These are phyloP conservation scores for Inonotus hispidus DNA, from an alignment of 1,284 basidiomycete genomes.

Conservation along the genomic window DNA sequence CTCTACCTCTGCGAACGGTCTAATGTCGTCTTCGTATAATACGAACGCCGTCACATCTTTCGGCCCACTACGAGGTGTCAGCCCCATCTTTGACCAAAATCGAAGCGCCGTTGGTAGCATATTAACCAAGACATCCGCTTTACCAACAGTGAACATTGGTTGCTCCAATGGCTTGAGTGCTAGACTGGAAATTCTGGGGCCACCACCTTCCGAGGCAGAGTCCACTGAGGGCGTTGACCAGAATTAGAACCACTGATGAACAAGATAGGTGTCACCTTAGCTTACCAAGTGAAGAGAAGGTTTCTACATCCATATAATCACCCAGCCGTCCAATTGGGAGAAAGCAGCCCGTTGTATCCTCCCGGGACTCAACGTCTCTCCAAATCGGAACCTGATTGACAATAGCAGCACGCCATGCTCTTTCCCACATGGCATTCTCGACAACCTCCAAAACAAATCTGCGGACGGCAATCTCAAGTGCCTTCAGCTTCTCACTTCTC, in stretches of 20 bases:
- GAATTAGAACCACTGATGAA: slow-evolving; percentile 19
- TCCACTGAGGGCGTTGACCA: not conserved
- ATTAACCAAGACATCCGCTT: slow-evolving; percentile 58
- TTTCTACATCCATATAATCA: not conserved
- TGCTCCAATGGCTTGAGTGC: slow-evolving; percentile 39
- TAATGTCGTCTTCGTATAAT: slow-evolving; percentile 57
- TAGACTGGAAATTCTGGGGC: slow-evolving; percentile 7
- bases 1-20: slow-evolving; percentile 41
- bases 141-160: slow-evolving; percentile 57
- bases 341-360: not conserved
- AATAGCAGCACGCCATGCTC: slow-evolving; percentile 52
- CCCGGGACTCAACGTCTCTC: not conserved
- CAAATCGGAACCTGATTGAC: slow-evolving; percentile 18
- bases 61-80: slow-evolving; percentile 61
- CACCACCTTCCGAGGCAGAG: slow-evolving; percentile 8
- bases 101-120: slow-evolving; percentile 59
- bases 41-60: slow-evolving; percentile 67
- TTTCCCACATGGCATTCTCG: slow-evolving; percentile 61
- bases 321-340: not conserved
- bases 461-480: slow-evolving; percentile 57
- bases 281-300: slow-evolving; percentile 6
- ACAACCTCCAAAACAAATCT: slow-evolving; percentile 59
- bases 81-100: slow-evolving; percentile 79
- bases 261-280: slow-evolving; percentile 29
- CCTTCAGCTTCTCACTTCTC: slow-evolving; percentile 54